These are phyloP conservation scores for Boletales sp. DNA, from an alignment of 768 basidiomycete genomes.

Conservation along the genomic window DNA sequence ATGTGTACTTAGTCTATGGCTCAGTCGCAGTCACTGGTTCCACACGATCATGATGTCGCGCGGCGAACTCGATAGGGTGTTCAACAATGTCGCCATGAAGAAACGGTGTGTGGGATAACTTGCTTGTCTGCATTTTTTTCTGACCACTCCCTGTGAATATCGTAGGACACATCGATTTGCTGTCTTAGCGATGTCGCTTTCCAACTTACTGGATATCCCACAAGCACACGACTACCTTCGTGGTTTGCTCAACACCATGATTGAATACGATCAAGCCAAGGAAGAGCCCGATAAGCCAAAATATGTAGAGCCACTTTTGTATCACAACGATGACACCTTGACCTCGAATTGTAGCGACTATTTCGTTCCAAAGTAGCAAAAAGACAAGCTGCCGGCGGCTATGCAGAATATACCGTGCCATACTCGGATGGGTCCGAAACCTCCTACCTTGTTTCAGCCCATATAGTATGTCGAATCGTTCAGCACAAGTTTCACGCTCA, in stretches of 20 bases:
- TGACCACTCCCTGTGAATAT: constrained; percentile 6
- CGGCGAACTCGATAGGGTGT: constrained; percentile 68
- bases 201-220: constrained; percentile 75
- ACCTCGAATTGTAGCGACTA: constrained; percentile 40
- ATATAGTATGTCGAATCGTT: constrained; percentile 54
- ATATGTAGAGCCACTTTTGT: constrained; percentile 45
- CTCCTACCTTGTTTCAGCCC: constrained; percentile 68
- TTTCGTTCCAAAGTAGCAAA: constrained; percentile 59
- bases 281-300: constrained; percentile 52
- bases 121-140: not conserved
- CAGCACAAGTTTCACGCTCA: not conserved
- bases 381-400: constrained; percentile 46
- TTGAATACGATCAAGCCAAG: constrained; percentile 76
- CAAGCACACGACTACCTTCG: constrained; percentile 79
- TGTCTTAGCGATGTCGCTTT: constrained; percentile 82
- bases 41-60: constrained; percentile 81
- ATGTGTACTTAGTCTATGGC: constrained; percentile 1
- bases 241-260: constrained; percentile 64
- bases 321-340: constrained; percentile 1
- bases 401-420: constrained; percentile 59
- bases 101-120: constrained; percentile 52
- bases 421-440: constrained; percentile 58
- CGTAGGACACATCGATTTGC: constrained; percentile 77
- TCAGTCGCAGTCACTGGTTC: constrained; percentile 81
- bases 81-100: constrained; percentile 72